Percentiles rank a stretch among this genome's conserved stretches.
Evolutionary conservation across 192 early-diverging fungal species (phyloP).

Genomic region (Phlyctochytrium planicorne): DNA sequence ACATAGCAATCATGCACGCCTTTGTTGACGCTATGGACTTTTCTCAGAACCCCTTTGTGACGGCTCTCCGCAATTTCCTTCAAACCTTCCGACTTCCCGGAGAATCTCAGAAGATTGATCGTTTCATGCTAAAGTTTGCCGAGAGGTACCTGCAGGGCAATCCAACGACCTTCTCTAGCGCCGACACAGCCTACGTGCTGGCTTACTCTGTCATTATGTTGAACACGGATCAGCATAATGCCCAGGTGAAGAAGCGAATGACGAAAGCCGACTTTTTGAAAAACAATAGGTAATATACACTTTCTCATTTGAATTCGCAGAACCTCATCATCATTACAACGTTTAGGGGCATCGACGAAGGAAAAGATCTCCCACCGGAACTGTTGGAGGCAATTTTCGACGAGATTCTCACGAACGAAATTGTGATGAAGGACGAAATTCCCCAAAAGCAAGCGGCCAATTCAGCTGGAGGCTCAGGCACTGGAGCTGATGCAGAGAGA

Average conservation of each 20-base stretch:
- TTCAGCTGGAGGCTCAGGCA: conserved; percentile 26
- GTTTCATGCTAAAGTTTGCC: conserved; percentile 97
- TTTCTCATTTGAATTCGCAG: background rate
- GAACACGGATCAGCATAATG: conserved; percentile 90
- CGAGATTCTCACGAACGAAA: conserved; percentile 83
- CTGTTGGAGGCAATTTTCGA: conserved; percentile 76
- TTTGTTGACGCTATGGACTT: conserved; percentile 93
- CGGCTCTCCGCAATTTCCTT: conserved; percentile 78
- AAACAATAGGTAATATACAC: conserved; percentile 64
- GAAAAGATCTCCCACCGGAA: conserved; percentile 68
- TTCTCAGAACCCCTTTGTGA: conserved; percentile 65
- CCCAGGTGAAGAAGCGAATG: conserved; percentile 85
- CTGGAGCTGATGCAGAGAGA: background rate
- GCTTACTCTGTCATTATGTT: conserved; percentile 93
- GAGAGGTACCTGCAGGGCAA: conserved; percentile 87
- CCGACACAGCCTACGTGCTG: conserved; percentile 90
- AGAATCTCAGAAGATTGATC: conserved; percentile 94
- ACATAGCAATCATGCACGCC: conserved; percentile 95
- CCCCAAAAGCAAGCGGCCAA: conserved; percentile 33
- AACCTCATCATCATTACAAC: conserved; percentile 5
- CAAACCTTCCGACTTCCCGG: conserved; percentile 91
- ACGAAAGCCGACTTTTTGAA: conserved; percentile 80
- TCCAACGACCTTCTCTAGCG: conserved; percentile 78
- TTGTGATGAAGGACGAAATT: conserved; percentile 89
- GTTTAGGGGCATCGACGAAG: conserved; percentile 80